Percentiles rank a stretch among this genome's conserved stretches.
phyloP scores from a whole-genome alignment of 305 asterid species.

The Solanum hybrid region DNA sequence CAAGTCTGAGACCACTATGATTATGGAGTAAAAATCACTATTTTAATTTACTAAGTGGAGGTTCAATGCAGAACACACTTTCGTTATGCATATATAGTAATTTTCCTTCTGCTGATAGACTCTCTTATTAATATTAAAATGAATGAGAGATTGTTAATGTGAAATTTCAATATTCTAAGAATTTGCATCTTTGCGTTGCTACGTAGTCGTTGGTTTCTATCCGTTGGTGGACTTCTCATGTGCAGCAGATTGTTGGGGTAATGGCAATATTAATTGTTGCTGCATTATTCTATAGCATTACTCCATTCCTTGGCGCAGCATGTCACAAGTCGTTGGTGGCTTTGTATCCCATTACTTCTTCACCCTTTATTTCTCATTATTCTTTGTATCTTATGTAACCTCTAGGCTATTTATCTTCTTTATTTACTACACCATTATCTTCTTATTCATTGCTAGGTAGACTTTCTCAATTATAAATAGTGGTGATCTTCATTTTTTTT shows the following conservation, averaged over 20 bases:
- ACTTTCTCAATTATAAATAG: neutral
- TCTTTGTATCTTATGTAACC: neutral
- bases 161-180: neutral
- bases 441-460: neutral
- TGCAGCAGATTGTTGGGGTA: neutral
- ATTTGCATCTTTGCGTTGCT: neutral
- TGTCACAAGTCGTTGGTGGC: neutral
- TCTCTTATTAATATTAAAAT: neutral
- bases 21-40: neutral
- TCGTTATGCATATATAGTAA: neutral
- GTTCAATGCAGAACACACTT: neutral
- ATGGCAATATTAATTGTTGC: neutral
- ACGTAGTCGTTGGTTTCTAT: neutral
- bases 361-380: neutral
- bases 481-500: neutral
- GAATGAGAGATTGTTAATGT: neutral
- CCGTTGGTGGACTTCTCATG: neutral
- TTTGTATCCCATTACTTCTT: neutral
- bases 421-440: neutral
- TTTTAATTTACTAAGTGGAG: neutral
- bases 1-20: neutral
- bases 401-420: neutral
- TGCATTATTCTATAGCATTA: neutral
- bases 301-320: neutral
- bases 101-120: too few species aligned